Conservation (phyloP, 768 basidiomycete genomes). For the Mycena alexandri region DNA sequence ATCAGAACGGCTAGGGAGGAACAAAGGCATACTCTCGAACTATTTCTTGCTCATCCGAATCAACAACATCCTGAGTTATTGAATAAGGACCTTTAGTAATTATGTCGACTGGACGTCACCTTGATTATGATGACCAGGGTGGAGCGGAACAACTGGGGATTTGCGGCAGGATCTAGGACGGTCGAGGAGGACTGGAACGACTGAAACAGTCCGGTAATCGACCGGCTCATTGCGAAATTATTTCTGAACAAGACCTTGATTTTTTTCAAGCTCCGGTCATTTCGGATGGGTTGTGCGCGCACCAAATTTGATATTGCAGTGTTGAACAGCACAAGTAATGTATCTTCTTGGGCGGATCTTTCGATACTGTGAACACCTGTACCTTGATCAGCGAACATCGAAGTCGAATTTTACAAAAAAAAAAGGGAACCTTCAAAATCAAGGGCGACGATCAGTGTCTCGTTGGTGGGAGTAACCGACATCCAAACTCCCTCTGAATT, state of each 20-base stretch:
- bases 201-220: slow-evolving; percentile 72
- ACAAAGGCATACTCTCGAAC: slow-evolving; percentile 60
- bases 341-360: slow-evolving; percentile 72
- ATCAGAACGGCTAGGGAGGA: no score
- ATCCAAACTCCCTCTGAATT: slow-evolving; percentile 70
- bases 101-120: slow-evolving; percentile 43
- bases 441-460: slow-evolving; percentile 66
- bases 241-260: slow-evolving; percentile 72
- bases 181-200: slow-evolving; percentile 70
- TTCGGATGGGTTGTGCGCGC: slow-evolving; percentile 24
- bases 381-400: not conserved
- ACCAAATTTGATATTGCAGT: slow-evolving; percentile 75
- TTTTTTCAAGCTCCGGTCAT: not conserved
- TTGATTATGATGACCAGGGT: slow-evolving; percentile 74
- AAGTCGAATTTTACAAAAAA: not conserved
- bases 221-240: slow-evolving; percentile 71
- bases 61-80: slow-evolving; percentile 67
- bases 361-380: slow-evolving; percentile 74
- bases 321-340: slow-evolving; percentile 72
- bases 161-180: slow-evolving; percentile 68
- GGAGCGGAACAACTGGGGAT: slow-evolving; percentile 70
- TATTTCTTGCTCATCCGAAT: slow-evolving; percentile 69
- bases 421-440: slow-evolving; percentile 68
- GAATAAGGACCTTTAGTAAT: not conserved
- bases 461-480: slow-evolving; percentile 71